These are phyloP conservation scores for Solanum etuberosum DNA, from an alignment of 257 asterid genomes.

Conservation along the genomic window DNA sequence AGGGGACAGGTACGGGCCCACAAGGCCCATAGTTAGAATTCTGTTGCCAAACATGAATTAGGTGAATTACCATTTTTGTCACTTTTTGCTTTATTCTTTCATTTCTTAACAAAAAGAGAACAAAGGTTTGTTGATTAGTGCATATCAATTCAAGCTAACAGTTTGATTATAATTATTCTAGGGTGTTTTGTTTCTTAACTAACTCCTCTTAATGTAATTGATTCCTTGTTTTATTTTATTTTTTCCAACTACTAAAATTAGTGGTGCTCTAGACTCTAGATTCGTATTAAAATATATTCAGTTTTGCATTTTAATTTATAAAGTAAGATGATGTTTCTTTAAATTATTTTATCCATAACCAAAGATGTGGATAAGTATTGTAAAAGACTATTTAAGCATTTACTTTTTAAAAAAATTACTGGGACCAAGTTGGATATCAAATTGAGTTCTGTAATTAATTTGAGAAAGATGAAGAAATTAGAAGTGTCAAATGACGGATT, in stretches of 20 bases:
- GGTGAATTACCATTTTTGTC: constrained; percentile 5
- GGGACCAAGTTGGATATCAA: neutral
- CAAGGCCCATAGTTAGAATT: neutral
- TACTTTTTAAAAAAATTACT: neutral
- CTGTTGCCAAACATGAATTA: neutral
- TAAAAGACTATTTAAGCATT: no score
- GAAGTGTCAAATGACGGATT: no score
- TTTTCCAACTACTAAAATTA: neutral
- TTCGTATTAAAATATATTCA: neutral
- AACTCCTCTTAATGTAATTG: neutral
- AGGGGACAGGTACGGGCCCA: neutral
- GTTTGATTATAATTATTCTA: neutral
- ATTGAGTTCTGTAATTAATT: neutral
- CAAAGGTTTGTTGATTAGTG: constrained; percentile 4
- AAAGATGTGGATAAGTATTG: neutral
- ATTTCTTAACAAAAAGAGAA: neutral
- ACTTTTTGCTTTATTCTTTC: neutral
- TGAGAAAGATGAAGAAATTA: neutral
- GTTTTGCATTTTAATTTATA: neutral
- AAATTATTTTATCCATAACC: neutral
- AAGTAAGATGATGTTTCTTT: neutral
- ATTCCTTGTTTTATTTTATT: neutral
- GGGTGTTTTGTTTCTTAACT: neutral
- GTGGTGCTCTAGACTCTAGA: neutral
- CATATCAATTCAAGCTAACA: neutral